These are phyloP conservation scores for Carex pumila DNA, from an alignment of 176 grass and related monocot genomes.

Conservation along the genomic window DNA sequence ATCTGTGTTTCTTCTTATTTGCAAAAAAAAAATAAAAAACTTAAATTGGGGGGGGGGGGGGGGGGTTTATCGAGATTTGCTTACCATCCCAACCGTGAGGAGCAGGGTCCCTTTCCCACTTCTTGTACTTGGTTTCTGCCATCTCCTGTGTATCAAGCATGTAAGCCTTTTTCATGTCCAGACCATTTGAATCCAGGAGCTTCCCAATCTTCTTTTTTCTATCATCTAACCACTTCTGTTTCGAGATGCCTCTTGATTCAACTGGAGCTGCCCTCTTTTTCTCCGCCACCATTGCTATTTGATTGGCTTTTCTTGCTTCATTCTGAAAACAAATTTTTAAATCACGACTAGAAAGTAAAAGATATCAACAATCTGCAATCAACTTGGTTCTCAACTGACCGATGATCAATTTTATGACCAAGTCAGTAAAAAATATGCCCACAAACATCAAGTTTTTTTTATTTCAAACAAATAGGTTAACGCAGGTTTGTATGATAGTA, in stretches of 20 bases:
- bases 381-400: neutral
- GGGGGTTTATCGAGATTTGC: neutral
- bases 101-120: slow-evolving; percentile 93
- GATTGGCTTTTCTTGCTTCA: slow-evolving; percentile 89
- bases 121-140: slow-evolving; percentile 84
- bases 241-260: slow-evolving; percentile 79
- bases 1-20: neutral
- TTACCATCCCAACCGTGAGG: slow-evolving; percentile 92
- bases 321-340: slow-evolving; percentile 30
- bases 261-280: slow-evolving; percentile 76
- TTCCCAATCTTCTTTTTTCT: slow-evolving; percentile 95
- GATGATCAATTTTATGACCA: neutral
- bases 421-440: neutral
- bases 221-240: slow-evolving; percentile 92
- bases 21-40: neutral
- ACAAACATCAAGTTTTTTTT: neutral
- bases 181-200: slow-evolving; percentile 84
- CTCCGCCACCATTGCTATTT: slow-evolving; percentile 81
- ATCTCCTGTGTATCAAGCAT: slow-evolving; percentile 92
- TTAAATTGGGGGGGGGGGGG: too few species aligned
- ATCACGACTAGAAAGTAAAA: neutral
- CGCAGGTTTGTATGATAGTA: neutral
- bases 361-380: neutral
- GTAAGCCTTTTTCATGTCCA: slow-evolving; percentile 85
- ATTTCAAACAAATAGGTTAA: neutral